Evolutionary conservation across 108 stramenopile species (phyloP), one percentile per base, ranked within the genome.

Genomic region (Nitzschia inconspicua): DNA sequence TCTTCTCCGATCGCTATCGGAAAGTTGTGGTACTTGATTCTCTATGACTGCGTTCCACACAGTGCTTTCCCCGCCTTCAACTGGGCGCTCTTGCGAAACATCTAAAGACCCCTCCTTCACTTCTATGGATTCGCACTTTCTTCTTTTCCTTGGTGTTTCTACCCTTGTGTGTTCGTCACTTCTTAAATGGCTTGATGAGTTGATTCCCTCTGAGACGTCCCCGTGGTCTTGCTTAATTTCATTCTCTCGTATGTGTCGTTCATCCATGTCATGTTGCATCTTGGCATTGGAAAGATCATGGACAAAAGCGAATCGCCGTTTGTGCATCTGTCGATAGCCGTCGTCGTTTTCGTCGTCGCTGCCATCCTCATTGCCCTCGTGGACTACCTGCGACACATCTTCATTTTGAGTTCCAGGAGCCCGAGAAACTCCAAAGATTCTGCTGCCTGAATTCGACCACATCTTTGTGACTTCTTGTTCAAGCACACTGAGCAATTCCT

Each of bases 241-340:
- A 25, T 51, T 51, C 6, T 29, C 23, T 50, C 47, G 29, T n/a
- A 10, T 57, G 8, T 63, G 27, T n/a, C 70, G 25, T 11, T 63
- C 70, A 2, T 65, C 73, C 4, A 34, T 47, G 25, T 80, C 73
- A 43, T 80, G 79, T 24, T 80, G 79, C 73, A 80, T 43, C 37
- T 63, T 62, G 10, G 69, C 69, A 20, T 72, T 75, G 6, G 62
- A 31, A 2, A 75, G 24, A 46, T 75, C 73, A 46, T 80, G 65
- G n/a, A 70, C 65, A 65, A 80, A 80, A 0, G 79, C 79, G 50
- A 72, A 66, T 8, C 79, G 46, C 2, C 79, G 73, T 27, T 70
- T 78, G 66, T 73, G 66, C 37, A 51, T 47, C 44, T 68, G 57
- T 27, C 56, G 44, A 19, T 72, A 3, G 32, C 48, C 32, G 26